These are phyloP conservation scores for Fusarium sp. DNA, from an alignment of 2,329 filamentous ascomycete species.

Conservation along the genomic window DNA sequence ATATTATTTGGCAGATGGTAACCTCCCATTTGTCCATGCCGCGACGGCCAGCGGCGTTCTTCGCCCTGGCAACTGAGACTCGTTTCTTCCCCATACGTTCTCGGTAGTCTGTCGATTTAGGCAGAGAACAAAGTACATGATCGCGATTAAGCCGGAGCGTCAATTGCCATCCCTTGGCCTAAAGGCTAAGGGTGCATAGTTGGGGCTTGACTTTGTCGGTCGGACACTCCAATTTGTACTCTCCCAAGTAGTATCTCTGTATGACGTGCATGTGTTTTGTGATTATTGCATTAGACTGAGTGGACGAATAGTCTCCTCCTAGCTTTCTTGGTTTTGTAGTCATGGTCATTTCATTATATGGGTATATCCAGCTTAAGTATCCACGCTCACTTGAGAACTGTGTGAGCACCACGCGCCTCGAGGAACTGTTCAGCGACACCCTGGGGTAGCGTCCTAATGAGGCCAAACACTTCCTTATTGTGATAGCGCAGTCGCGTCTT, in stretches of 20 bases:
- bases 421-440: constrained; percentile 89
- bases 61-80: constrained; percentile 73
- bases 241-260: constrained; percentile 20
- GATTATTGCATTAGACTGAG: constrained; percentile 8
- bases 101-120: constrained; percentile 83
- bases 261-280: constrained; percentile 16
- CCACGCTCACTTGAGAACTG: constrained; percentile 81
- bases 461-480: constrained; percentile 89
- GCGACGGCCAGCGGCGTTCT: constrained; percentile 64
- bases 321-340: not conserved
- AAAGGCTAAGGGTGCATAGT: constrained; percentile 88
- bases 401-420: constrained; percentile 91
- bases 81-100: constrained; percentile 72
- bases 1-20: constrained; percentile 20
- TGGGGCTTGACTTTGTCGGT: constrained; percentile 96
- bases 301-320: not conserved
- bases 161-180: constrained; percentile 83
- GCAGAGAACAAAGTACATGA: constrained; percentile 79
- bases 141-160: constrained; percentile 99
- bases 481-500: constrained; percentile 95
- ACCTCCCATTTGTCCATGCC: constrained; percentile 57
- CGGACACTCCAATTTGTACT: constrained; percentile 67
- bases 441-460: constrained; percentile 84
- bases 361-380: constrained; percentile 1
- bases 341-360: constrained; percentile 18